A percentile compares a stretch with the other conserved stretches of the same genome.
phyloP scores from a whole-genome alignment of 768 basidiomycete genomes.

The Leccinum broughii region DNA sequence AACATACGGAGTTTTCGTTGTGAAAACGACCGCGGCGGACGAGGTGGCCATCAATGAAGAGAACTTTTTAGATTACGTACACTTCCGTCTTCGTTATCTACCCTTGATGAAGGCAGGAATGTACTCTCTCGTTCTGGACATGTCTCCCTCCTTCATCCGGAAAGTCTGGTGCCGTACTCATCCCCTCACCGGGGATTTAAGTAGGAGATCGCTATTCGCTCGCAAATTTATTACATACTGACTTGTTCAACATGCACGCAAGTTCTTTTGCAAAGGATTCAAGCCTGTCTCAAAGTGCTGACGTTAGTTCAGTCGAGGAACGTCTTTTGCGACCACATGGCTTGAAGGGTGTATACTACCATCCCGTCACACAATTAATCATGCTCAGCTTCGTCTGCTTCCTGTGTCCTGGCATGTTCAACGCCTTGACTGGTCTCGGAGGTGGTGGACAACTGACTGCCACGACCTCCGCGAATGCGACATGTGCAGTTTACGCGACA shows the following conservation, averaged over 20 bases:
- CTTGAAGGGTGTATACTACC: constrained; percentile 54
- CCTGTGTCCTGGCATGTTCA: constrained; percentile 64
- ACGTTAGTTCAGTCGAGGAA: constrained; percentile 14
- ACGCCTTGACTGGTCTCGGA: constrained; percentile 75
- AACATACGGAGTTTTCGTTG: constrained; percentile 22
- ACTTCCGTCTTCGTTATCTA: too few relatives aligned
- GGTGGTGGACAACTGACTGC: constrained; percentile 72
- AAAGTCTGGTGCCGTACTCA: neutral
- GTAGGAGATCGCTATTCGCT: neutral
- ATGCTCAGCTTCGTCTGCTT: constrained; percentile 71
- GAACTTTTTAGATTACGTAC: too few relatives aligned
- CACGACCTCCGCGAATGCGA: constrained; percentile 66
- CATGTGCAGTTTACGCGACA: constrained; percentile 62
- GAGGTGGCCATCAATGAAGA: neutral
- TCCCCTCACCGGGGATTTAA: constrained; percentile 2
- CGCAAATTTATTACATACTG: neutral
- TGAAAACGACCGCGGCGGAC: constrained; percentile 21
- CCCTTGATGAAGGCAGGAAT: too few relatives aligned
- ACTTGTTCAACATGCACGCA: neutral
- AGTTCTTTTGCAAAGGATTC: constrained; percentile 5
- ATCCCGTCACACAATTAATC: constrained; percentile 56
- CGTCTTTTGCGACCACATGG: constrained; percentile 48
- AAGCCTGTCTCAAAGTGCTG: neutral
- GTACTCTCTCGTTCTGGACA: neutral
- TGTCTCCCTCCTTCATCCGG: neutral